Percentiles rank a stretch among this genome's conserved stretches.
These are phyloP conservation scores for Penicillium maclennaniae DNA, from an alignment of 495 filamentous ascomycete species.

Conservation along the genomic window DNA sequence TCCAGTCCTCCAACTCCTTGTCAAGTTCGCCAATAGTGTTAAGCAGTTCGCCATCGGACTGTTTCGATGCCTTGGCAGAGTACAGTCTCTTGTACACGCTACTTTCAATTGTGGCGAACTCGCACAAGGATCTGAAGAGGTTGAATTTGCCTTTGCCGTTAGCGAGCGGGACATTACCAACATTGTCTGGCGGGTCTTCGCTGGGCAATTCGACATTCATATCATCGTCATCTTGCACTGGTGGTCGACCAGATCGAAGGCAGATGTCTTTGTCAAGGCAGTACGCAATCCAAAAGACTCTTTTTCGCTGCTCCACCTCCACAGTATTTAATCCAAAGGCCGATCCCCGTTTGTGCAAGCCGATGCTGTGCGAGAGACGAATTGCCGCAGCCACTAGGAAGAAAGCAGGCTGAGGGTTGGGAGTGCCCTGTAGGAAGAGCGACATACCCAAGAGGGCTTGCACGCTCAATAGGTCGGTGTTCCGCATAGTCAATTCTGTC, in stretches of 20 bases:
- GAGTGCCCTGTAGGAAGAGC: constrained; percentile 92
- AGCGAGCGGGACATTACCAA: constrained; percentile 86
- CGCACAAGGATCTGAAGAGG: constrained; percentile 85
- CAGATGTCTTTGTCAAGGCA: constrained; percentile 95
- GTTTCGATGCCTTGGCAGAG: constrained; percentile 84
- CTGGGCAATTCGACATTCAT: constrained; percentile 96
- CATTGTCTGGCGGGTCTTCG: constrained; percentile 83
- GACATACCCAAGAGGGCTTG: constrained; percentile 95
- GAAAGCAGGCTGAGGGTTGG: constrained; percentile 93
- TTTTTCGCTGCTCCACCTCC: constrained; percentile 91
- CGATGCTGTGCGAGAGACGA: constrained; percentile 87
- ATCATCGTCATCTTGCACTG: constrained; percentile 94
- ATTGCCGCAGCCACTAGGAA: constrained; percentile 93
- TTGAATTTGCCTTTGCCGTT: constrained; percentile 94
- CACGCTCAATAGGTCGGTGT: constrained; percentile 94
- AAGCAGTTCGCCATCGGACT: constrained; percentile 88
- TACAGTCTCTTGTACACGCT: constrained; percentile 93
- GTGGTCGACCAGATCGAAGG: constrained; percentile 85
- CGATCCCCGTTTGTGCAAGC: constrained; percentile 87
- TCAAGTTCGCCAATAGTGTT: constrained; percentile 97
- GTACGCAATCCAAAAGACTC: constrained; percentile 98
- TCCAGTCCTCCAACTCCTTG: constrained; percentile 91
- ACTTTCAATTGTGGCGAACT: constrained; percentile 86
- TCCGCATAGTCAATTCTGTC: constrained; percentile 89
- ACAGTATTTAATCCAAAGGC: constrained; percentile 86